Base-by-base conservation (phyloP, 495 filamentous ascomycete genomes). In the Hypoxylon lienhwacheense region DNA sequence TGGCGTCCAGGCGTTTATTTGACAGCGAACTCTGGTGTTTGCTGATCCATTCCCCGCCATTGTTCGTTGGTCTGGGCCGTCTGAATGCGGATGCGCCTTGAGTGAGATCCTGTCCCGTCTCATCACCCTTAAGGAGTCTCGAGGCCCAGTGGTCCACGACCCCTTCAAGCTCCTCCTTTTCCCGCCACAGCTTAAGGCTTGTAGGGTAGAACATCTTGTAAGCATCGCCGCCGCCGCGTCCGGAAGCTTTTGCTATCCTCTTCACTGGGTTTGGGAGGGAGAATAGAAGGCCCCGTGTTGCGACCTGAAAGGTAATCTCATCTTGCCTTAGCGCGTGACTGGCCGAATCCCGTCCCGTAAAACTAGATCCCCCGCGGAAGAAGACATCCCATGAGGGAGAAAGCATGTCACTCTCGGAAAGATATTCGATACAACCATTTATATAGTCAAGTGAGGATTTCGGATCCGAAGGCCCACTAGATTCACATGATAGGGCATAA, bases 171-270 rank as follows among this genome's bases (percentile, higher is more conserved):
- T 96, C 91, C 51, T 97, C 89, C 53, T 79, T 81, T 42, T 82
- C 76, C 41, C 84, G 77, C 86, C 89, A 91, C 5, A 96, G 64
- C 57, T 86, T 88, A 15, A 91, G 67, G 11, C 81, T 85, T 0
- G 84, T 81, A 10, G 93, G 95, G 65, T 88, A 97, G 53, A 88
- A 91, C 86, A 99, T 93, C 65, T 87, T 88, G 69, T 80, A 81
- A 0, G 86, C 79, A 69, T 89, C 84, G 1, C 70, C 73, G 26
- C 73, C 77, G 14, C 70, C 65, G 12, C 75, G 67, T 33, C 65
- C 61, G 46, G 46, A 66, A 28, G 70, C 69, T 33, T 77, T 70
- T 2, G 73, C 55, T 58, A 71, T 72, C 43, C 93, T 76, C 57
- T 86, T 89, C 3, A 97, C 93, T 0, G 92, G 91, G 47, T 77